Percentiles rank a stretch among this genome's conserved stretches.
phyloP scores from a whole-genome alignment of 2,329 filamentous ascomycete genomes.

The Colletotrichum plurivorum region DNA sequence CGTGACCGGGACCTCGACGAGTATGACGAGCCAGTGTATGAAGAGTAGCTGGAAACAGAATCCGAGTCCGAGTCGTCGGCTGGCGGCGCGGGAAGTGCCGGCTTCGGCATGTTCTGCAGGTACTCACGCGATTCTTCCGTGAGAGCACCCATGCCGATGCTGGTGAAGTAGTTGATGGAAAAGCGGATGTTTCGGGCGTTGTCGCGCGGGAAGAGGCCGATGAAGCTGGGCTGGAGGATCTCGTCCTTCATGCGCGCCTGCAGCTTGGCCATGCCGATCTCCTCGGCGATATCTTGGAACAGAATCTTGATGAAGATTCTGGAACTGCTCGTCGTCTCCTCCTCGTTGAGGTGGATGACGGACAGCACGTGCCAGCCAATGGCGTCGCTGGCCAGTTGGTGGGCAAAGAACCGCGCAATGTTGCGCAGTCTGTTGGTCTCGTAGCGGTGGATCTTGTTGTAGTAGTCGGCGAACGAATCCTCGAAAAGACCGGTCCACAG shows the following conservation, averaged over 20 bases:
- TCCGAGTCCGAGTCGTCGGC: conserved; percentile 76
- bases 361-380: conserved; percentile 93
- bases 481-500: conserved; percentile 96
- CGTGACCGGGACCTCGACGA: conserved; percentile 66
- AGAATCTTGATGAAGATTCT: conserved; percentile 99
- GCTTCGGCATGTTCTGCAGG: conserved; percentile 91
- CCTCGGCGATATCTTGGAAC: conserved; percentile 91
- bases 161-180: conserved; percentile 99
- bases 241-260: conserved; percentile 84
- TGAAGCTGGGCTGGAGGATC: conserved; percentile 81
- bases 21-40: conserved; percentile 76
- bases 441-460: conserved; percentile 96
- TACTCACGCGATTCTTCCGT: conserved; percentile 96
- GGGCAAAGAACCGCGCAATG: conserved; percentile 94
- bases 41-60: conserved; percentile 84
- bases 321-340: conserved; percentile 95
- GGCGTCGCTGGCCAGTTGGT: conserved; percentile 88
- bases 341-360: conserved; percentile 90
- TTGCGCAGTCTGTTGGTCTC: conserved; percentile 96
- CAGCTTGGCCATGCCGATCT: conserved; percentile 86
- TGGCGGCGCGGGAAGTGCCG: conserved; percentile 78
- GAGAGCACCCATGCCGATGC: conserved; percentile 93
- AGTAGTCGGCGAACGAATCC: conserved; percentile 90
- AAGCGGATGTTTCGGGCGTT: conserved; percentile 93
- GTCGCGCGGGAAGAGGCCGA: conserved; percentile 91